Conservation (phyloP, 192 early-diverging fungal genomes). For the Entomortierella beljakovae region DNA sequence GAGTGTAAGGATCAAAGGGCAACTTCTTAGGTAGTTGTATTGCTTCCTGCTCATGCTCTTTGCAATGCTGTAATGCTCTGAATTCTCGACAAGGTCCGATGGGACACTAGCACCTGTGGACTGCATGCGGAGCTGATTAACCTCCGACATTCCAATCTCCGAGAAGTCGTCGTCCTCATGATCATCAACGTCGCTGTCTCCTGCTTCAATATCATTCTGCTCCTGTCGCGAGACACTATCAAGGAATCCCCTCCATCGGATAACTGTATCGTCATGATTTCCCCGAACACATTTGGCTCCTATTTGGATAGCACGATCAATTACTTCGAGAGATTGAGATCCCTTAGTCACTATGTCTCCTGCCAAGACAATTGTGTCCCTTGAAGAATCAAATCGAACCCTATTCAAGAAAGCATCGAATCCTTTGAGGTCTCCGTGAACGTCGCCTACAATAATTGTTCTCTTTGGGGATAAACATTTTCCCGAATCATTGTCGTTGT, state of each 20-base stretch:
- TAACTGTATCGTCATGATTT: conserved; percentile 80
- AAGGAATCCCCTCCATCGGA: conserved; percentile 68
- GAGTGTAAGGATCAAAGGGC: conserved; percentile 65
- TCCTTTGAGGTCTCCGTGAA: conserved; percentile 72
- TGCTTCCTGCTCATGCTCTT: conserved; percentile 49
- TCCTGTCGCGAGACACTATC: conserved; percentile 39
- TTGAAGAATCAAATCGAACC: conserved; percentile 41
- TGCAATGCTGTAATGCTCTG: conserved; percentile 52
- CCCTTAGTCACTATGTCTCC: conserved; percentile 79
- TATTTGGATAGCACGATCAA: conserved; percentile 61
- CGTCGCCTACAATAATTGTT: conserved; percentile 77
- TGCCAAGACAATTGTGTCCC: conserved; percentile 71
- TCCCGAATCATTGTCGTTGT: not conserved
- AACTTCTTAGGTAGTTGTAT: conserved; percentile 63
- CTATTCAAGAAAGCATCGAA: conserved; percentile 63
- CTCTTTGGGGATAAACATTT: conserved; percentile 21
- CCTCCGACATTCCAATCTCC: not conserved
- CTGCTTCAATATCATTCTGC: conserved; percentile 4
- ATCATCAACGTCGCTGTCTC: conserved; percentile 29
- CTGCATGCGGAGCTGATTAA: not conserved
- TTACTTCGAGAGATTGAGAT: conserved; percentile 66
- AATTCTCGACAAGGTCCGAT: conserved; percentile 43
- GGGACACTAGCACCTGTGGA: conserved; percentile 41
- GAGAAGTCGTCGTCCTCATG: not conserved
- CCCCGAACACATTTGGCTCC: conserved; percentile 71